These are phyloP conservation scores for Pythium myriotylum DNA, from an alignment of 352 stramenopile species.

Conservation along the genomic window DNA sequence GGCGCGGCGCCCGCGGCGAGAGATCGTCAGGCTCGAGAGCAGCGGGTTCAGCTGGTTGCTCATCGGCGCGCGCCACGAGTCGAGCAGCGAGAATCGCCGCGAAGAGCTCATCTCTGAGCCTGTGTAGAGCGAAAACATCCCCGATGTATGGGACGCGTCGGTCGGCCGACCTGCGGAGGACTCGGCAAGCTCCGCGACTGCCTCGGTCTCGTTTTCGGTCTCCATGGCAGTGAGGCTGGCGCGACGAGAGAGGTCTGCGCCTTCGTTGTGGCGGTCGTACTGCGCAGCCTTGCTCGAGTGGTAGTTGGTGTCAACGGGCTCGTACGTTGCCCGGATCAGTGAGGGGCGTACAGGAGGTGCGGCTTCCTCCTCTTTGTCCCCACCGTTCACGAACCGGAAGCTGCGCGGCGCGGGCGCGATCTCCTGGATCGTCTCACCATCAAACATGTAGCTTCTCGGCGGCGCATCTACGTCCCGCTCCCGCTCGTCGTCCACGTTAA, in stretches of 20 bases:
- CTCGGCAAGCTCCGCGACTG: not conserved
- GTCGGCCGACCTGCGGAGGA: constrained; percentile 3
- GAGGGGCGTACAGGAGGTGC: constrained; percentile 49
- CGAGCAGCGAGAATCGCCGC: constrained; percentile 70
- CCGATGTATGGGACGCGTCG: constrained; percentile 8
- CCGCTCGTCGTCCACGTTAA: constrained; percentile 28
- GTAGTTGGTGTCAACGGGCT: constrained; percentile 68
- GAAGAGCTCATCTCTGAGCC: constrained; percentile 31
- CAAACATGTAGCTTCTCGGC: constrained; percentile 75
- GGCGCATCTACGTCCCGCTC: constrained; percentile 28
- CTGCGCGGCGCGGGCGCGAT: constrained; percentile 55
- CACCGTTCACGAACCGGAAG: constrained; percentile 53
- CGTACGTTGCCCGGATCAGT: constrained; percentile 65
- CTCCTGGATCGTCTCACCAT: constrained; percentile 51
- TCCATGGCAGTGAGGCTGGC: constrained; percentile 21
- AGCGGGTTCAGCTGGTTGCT: constrained; percentile 59
- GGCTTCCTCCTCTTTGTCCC: constrained; percentile 27
- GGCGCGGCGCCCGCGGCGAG: constrained; percentile 57
- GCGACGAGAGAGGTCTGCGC: constrained; percentile 27
- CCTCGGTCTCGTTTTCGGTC: not conserved
- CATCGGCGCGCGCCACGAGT: constrained; percentile 68
- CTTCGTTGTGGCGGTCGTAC: constrained; percentile 61
- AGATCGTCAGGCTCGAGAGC: constrained; percentile 76
- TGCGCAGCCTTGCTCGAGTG: constrained; percentile 72
- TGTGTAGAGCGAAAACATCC: constrained; percentile 11